Evolutionary conservation across 345 rosid genomes (phyloP).

Genomic region (Boechera retrofracta): DNA sequence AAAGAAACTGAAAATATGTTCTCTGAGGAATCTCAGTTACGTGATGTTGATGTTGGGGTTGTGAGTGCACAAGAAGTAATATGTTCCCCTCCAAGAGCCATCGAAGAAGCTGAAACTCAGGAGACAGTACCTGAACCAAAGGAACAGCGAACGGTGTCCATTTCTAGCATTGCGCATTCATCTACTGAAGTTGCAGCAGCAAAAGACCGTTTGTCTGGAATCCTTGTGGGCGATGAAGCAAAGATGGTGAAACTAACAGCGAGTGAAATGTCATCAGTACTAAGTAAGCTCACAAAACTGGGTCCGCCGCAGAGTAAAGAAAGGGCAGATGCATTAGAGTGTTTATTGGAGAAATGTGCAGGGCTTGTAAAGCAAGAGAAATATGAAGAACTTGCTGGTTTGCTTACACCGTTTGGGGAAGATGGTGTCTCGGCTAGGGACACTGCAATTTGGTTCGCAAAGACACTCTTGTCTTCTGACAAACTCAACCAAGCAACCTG

Average conservation of each 20-base stretch:
- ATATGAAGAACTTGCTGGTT: constrained; percentile 82
- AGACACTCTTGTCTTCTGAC: constrained; percentile 83
- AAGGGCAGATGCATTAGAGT: constrained; percentile 91
- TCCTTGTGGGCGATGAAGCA: constrained; percentile 50
- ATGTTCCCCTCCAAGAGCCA: constrained; percentile 34
- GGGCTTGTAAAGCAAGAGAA: constrained; percentile 87
- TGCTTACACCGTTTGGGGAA: constrained; percentile 90
- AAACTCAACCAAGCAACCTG: constrained; percentile 64
- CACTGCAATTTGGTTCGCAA: constrained; percentile 96
- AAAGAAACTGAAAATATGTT: constrained; percentile 46
- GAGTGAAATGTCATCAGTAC: constrained; percentile 56
- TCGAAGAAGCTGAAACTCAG: constrained; percentile 47
- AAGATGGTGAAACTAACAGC: constrained; percentile 43
- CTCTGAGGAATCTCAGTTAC: constrained; percentile 43
- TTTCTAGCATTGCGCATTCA: constrained; percentile 25
- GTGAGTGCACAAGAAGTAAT: constrained; percentile 39
- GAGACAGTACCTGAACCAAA: constrained; percentile 35
- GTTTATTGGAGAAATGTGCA: constrained; percentile 90
- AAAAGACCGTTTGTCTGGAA: constrained; percentile 47
- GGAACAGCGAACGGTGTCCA: constrained; percentile 34
- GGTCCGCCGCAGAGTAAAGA: constrained; percentile 67
- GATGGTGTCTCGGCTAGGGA: constrained; percentile 93
- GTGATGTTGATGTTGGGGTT: constrained; percentile 46
- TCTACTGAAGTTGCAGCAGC: constrained; percentile 44
- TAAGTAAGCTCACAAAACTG: constrained; percentile 60